Evolutionary conservation across 441 rosid species (phyloP), one percentile per base, ranked within the genome.

Genomic region (Cnidoscolus chayamansa): DNA sequence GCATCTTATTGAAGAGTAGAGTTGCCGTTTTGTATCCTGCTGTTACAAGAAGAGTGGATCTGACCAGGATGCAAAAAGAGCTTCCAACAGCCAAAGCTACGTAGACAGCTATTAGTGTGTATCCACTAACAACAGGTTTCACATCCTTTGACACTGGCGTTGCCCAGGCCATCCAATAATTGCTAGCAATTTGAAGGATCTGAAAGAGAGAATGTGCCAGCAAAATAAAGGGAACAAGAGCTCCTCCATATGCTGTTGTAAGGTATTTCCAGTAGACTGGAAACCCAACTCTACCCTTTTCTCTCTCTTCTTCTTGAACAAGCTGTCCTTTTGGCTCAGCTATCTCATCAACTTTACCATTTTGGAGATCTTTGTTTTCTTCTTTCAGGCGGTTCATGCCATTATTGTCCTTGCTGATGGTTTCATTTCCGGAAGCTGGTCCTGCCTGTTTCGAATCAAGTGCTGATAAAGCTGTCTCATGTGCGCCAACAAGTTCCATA

Each of bases 131-230:
- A 19, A 74, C 67, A 75, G 92, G 89, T 76, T 87, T 80, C 31
- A 64, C 79, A 71, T 87, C 93, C 73, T 81, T 71, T 1, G 98
- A 87, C 66, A 81, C 81, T 0, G 96, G 94, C 81, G 90, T 86
- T 74, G 87, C 98, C 98, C 91, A 91, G 15, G 99, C 91, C 93
- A 95, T 91, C 99, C 98, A 95, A 74, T 92, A 92, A 78, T 89
- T 89, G 83, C 97, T 89, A 16, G 90, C 90, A 62, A 95, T 95
- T 81, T 92, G 93, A 73, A 92, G 91, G 67, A 83, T 30, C 84
- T 84, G 92, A 80, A 89, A 88, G 49, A 88, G 66, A 79, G 80
- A 68, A 58, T 90, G 94, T 19, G 83, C 90, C 73, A 92, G 68
- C 66, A 95, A 63, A 70, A 89, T 86, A 62, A 87, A 74, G 50